Evolutionary conservation across 2,329 filamentous ascomycete genomes (phyloP), one percentile per base, ranked within the genome.

Genomic region (Proliferodiscus dingleyae): DNA sequence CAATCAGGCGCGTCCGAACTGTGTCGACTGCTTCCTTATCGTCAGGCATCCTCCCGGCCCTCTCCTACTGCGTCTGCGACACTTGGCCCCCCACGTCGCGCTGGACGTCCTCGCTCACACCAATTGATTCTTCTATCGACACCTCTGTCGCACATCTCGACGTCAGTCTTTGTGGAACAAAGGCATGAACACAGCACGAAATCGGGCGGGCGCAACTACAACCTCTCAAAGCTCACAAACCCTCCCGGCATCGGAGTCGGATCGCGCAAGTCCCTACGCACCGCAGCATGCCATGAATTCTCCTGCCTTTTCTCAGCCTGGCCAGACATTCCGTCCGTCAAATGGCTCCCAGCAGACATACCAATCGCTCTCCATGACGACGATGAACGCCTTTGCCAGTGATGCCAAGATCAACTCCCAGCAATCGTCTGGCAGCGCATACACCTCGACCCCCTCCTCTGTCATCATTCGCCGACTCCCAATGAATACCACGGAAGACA

Each of bases 381-480:
- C 59, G 16, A 61, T 60, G 55, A 59, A 59, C 47, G 51, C 51
- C 18, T 62, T 61, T 46, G 52, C 56, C 16, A 44, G 23, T 43
- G 62, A 63, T n/a, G 45, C 37, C 41, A 50, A 46, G 18, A 43
- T 50, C 43, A 58, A 49, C 40, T 40, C 46, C 4, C 42, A 53
- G 19, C 57, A 60, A 47, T 42, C 55, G 9, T 39, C 54, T 5
- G 30, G 43, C 5, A 46, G 48, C 46, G 46, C 54, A 32, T 61
- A 60, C 37, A 51, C 53, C 5, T 39, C 53, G 5, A 54, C 67
- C 38, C 60, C 65, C 41, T 62, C 68, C 55, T 59, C 70, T 18
- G 67, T 80, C 28, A 60, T 78, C 37, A 76, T 82, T 49, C 74
- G 74, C 42, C 70, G 72, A 51, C 67, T 83, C 10, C 77, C 78